These are phyloP conservation scores for Dorcoceras hygrometricum DNA, from an alignment of 257 asterid species.

Conservation along the genomic window DNA sequence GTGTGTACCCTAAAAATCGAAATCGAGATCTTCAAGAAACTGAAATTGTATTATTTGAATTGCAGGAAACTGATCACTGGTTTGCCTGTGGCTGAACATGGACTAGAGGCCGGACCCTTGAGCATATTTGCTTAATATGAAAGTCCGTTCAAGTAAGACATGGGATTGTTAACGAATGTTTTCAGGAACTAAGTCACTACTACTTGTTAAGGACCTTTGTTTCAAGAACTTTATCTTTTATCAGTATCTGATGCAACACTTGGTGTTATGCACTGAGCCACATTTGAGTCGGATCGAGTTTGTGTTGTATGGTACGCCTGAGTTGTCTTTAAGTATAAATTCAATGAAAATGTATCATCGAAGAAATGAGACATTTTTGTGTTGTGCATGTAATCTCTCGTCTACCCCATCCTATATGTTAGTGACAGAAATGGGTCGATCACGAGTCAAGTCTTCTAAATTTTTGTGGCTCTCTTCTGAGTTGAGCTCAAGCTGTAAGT, in stretches of 20 bases:
- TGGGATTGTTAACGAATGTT: neutral
- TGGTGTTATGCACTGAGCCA: neutral
- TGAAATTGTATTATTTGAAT: slow-evolving; percentile 3
- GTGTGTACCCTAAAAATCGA: neutral
- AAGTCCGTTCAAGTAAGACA: too few relatives aligned
- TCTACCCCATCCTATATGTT: too few relatives aligned
- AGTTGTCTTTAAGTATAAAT: too few relatives aligned
- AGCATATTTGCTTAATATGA: slow-evolving; percentile 45
- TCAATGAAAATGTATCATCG: too few relatives aligned
- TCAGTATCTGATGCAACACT: neutral
- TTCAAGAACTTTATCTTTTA: neutral
- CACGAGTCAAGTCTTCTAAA: neutral
- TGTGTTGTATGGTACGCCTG: too few relatives aligned
- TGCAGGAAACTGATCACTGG: slow-evolving; percentile 47
- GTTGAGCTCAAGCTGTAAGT: too few relatives aligned
- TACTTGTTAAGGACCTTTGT: neutral
- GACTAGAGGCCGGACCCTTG: slow-evolving; percentile 50
- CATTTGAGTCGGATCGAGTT: too few relatives aligned
- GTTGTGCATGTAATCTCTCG: too few relatives aligned
- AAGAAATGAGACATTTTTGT: too few relatives aligned
- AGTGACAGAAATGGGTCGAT: too few relatives aligned
- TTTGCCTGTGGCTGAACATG: slow-evolving; percentile 39
- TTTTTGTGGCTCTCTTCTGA: neutral
- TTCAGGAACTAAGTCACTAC: neutral
- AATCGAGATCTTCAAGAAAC: neutral